Conservation (phyloP, 805 yeast species). For the Candida stauntonica region DNA sequence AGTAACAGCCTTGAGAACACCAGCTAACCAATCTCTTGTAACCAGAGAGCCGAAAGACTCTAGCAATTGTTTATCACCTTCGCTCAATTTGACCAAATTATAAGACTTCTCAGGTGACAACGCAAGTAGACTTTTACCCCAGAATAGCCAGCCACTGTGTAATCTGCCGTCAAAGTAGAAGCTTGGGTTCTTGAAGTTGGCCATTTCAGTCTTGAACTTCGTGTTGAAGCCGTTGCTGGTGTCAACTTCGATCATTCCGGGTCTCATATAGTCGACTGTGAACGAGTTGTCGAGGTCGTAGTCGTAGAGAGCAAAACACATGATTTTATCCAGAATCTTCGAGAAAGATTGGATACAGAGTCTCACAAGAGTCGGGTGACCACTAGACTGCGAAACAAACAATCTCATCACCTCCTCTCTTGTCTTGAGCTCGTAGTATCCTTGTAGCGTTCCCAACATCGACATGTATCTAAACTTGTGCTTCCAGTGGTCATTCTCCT, state of each 20-base stretch:
- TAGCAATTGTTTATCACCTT: constrained; percentile 40
- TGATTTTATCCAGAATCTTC: constrained; percentile 43
- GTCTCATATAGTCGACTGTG: constrained; percentile 33
- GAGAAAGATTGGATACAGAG: constrained; percentile 57
- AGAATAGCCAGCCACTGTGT: constrained; percentile 66
- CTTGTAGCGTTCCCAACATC: constrained; percentile 48
- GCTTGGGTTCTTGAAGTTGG: constrained; percentile 39
- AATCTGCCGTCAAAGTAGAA: constrained; percentile 56
- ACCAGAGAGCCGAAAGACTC: constrained; percentile 40
- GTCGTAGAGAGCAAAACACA: constrained; percentile 39
- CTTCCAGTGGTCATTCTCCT: constrained; percentile 51
- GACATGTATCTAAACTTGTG: constrained; percentile 43
- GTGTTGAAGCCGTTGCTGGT: constrained; percentile 35
- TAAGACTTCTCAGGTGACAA: constrained; percentile 31
- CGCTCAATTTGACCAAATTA: constrained; percentile 30
- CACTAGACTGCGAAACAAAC: constrained; percentile 43
- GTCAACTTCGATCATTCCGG: constrained; percentile 38
- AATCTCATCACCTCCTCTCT: constrained; percentile 37
- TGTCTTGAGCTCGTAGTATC: constrained; percentile 45
- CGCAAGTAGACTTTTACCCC: constrained; percentile 57
- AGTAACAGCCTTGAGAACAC: constrained; percentile 46
- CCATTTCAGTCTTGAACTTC: constrained; percentile 48
- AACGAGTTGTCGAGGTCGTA: constrained; percentile 44
- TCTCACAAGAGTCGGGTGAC: constrained; percentile 61
- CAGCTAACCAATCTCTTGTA: constrained; percentile 54